These are phyloP conservation scores for Lactarius evosmus DNA, from an alignment of 768 basidiomycete genomes.

Conservation along the genomic window DNA sequence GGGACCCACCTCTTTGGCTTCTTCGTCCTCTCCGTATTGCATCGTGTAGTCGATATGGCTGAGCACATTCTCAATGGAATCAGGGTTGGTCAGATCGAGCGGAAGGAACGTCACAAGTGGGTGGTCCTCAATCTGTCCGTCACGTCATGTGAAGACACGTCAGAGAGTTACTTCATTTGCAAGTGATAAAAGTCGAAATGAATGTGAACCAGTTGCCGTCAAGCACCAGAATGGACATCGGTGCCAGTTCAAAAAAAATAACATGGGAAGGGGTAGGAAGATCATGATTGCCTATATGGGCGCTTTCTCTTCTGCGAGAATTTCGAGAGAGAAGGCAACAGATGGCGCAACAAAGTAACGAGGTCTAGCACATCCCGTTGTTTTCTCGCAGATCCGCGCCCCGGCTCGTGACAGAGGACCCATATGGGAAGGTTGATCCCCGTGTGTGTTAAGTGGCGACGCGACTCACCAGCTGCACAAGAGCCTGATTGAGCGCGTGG, in stretches of 20 bases:
- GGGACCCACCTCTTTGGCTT: constrained; percentile 79
- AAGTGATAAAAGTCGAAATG: constrained; percentile 1
- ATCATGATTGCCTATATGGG: constrained; percentile 7
- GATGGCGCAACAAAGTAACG: constrained; percentile 21
- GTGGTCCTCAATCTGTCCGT: constrained; percentile 91
- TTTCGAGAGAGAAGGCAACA: constrained; percentile 10
- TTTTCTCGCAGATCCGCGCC: constrained; percentile 20
- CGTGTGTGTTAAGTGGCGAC: constrained; percentile 11
- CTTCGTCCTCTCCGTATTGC: constrained; percentile 98
- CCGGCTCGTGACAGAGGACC: constrained; percentile 7
- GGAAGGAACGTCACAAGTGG: constrained; percentile 97
- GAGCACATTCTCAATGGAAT: constrained; percentile 85
- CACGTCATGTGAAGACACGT: constrained; percentile 23
- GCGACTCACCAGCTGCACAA: constrained; percentile 81
- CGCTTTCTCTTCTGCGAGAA: constrained; percentile 12
- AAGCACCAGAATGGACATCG: constrained; percentile 17
- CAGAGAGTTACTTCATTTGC: constrained; percentile 13
- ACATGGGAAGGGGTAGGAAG: constrained; percentile 1
- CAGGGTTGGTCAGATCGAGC: constrained; percentile 83
- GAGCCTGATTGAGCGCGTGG: constrained; percentile 90
- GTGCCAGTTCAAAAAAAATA: constrained; percentile 6
- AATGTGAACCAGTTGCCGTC: constrained; percentile 11
- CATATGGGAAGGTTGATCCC: constrained; percentile 9
- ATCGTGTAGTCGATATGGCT: constrained; percentile 98
- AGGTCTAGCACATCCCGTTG: constrained; percentile 10